These are phyloP conservation scores for Colletotrichum tabaci DNA, from an alignment of 2,329 filamentous ascomycete genomes.

Conservation along the genomic window DNA sequence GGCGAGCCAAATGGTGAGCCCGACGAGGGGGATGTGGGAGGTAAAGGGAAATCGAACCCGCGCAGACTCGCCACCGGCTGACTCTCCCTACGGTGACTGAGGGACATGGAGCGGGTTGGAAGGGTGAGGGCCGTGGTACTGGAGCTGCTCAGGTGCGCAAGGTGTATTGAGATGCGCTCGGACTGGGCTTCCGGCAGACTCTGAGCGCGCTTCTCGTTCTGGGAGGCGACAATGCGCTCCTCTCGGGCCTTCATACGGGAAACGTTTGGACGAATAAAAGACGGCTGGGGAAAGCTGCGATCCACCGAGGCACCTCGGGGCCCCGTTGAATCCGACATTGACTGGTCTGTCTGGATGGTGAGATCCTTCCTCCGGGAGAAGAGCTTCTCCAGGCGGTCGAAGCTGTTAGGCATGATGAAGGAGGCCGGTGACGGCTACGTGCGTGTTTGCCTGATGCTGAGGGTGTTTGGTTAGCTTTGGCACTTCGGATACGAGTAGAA, in stretches of 20 bases:
- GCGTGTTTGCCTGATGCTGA: constrained; percentile 8
- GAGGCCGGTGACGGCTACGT: not conserved
- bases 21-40: constrained; percentile 49
- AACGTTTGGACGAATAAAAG: constrained; percentile 70
- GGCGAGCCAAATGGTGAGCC: constrained; percentile 34
- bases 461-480: constrained; percentile 23
- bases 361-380: constrained; percentile 61
- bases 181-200: constrained; percentile 41
- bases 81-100: constrained; percentile 25
- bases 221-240: constrained; percentile 49
- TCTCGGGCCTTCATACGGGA: constrained; percentile 71
- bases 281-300: constrained; percentile 64
- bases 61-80: constrained; percentile 48
- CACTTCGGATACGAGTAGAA: not conserved
- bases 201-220: constrained; percentile 31
- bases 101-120: constrained; percentile 36
- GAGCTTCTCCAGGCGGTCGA: constrained; percentile 61
- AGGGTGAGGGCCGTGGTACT: constrained; percentile 29
- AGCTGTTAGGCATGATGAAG: constrained; percentile 38
- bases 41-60: constrained; percentile 57
- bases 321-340: constrained; percentile 11
- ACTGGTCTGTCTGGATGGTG: constrained; percentile 6
- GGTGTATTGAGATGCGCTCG: constrained; percentile 43
- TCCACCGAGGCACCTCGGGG: constrained; percentile 46
- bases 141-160: constrained; percentile 35